Conservation (phyloP, 495 filamentous ascomycete species). For the Penicillium manginii region DNA sequence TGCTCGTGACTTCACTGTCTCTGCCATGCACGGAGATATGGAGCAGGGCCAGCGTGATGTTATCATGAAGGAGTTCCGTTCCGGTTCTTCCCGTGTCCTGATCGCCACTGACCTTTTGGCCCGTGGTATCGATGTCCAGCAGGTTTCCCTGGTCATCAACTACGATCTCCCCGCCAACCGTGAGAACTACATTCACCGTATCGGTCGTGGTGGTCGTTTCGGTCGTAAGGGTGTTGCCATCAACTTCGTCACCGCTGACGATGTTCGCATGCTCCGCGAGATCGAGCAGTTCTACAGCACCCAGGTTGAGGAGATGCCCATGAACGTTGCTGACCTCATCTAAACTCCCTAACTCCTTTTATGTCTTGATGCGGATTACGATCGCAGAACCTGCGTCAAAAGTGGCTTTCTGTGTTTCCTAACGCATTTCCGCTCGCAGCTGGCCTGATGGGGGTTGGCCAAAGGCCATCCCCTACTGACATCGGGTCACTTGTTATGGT, state of each 20-base stretch:
- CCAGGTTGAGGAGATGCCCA: conserved; percentile 66
- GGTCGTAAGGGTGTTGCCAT: conserved; percentile 99
- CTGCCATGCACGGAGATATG: conserved; percentile 99
- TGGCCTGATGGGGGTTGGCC: conserved; percentile 20
- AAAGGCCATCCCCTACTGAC: conserved; percentile 14
- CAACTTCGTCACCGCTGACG: conserved; percentile 99
- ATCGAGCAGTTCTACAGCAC: conserved; percentile 77
- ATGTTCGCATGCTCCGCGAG: conserved; percentile 99
- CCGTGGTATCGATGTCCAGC: conserved; percentile 99
- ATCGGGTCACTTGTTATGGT: conserved; percentile 33
- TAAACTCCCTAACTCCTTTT: conserved; percentile 43
- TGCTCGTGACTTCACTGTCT: conserved; percentile 97
- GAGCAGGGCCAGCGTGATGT: conserved; percentile 94
- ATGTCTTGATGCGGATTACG: conserved; percentile 50
- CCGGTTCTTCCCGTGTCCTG: conserved; percentile 94
- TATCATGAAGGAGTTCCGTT: conserved; percentile 99
- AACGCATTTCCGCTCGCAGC: conserved; percentile 39
- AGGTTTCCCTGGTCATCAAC: conserved; percentile 99
- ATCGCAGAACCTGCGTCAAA: conserved; percentile 52
- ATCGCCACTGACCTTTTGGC: conserved; percentile 97
- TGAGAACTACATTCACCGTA: conserved; percentile 99
- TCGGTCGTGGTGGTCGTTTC: conserved; percentile 98
- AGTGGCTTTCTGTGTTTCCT: conserved; percentile 52
- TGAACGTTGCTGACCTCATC: conserved; percentile 64
- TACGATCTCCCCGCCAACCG: conserved; percentile 98